Base-by-base conservation (phyloP, 768 basidiomycete genomes). In the Termitomyces sp. region DNA sequence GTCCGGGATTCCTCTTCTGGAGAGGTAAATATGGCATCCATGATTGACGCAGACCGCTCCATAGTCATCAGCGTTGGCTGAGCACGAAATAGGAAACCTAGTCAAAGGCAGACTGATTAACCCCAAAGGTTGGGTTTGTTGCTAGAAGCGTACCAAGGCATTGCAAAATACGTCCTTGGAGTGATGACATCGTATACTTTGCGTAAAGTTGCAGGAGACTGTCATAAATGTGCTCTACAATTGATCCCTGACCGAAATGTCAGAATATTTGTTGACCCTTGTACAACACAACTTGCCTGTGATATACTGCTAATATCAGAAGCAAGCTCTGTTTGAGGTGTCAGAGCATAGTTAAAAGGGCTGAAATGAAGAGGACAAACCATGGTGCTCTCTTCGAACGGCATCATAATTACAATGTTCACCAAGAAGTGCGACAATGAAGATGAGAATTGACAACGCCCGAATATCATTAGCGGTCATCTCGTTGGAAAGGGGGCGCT, bases 51-150 rank as follows among this genome's bases (percentile, higher is more conserved):
- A 1, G 94, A 94, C 12, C 78, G 73, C 4, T 88, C 85, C 60
- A 87, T 71, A 0, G 90, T 90, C 86, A 99, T 94, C 55, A 98
- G 71, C 0, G 87, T 87, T 2, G 97, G 96, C 62, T 95, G 90
- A 5, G 93, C 86, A 24, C 93, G 86, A 74, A 93, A 98, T 5
- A 99, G 71, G 69, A 90, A 97, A 11, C 96, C 93, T 93, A 58
- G 4, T 8, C 15, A 43, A 44, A 43, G 15, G 19, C 30, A 19
- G 5, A 12, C 7, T 34, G n/a, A 40, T 32, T 1, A 41, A 9
- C 17, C 12, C 17, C 17, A 21, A 28, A 12, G 9, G 10, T 19
- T 12, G 14, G n/a, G 5, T n/a, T 17, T 17, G 15, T 40, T n/a
- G 22, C 14, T 49, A 17, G 43, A 11, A 43, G 64, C 79, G 30